Conservation (phyloP, 495 filamentous ascomycete species). For the Talaromyces adpressus region DNA sequence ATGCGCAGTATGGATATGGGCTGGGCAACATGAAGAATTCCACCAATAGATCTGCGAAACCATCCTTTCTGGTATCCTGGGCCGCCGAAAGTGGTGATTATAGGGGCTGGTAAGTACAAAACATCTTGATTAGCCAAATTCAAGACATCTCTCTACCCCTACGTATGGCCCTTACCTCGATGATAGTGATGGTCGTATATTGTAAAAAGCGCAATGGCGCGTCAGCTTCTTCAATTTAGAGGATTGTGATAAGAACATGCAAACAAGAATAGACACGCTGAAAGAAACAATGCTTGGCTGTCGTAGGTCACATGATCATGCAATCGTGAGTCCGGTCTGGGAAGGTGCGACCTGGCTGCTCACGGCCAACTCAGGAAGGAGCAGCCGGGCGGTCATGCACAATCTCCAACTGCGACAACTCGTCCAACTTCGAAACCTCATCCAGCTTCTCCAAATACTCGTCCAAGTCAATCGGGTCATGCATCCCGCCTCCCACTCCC, state of each 20-base stretch:
- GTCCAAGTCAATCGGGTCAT: slow-evolving; percentile 13
- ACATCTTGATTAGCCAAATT: no score
- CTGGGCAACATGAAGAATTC: no score
- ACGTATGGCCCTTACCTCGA: no score
- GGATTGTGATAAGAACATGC: no score
- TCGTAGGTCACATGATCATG: background rate
- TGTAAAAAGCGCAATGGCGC: no score
- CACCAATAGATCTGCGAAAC: no score
- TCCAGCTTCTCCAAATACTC: slow-evolving; percentile 25
- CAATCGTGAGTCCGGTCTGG: background rate
- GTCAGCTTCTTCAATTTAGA: no score
- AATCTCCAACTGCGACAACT: background rate
- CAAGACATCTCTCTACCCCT: no score
- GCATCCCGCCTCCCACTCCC: background rate
- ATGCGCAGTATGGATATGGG: no score
- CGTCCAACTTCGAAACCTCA: background rate
- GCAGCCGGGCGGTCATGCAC: background rate
- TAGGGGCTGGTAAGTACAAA: background rate
- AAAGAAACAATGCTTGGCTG: background rate
- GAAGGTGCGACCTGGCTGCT: background rate
- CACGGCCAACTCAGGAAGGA: background rate
- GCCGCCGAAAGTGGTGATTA: no score
- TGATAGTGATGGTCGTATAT: no score
- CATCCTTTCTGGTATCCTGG: no score
- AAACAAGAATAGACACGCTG: background rate